Evolutionary conservation across 2,329 filamentous ascomycete species (phyloP).

Genomic region (Fulvia fulva): DNA sequence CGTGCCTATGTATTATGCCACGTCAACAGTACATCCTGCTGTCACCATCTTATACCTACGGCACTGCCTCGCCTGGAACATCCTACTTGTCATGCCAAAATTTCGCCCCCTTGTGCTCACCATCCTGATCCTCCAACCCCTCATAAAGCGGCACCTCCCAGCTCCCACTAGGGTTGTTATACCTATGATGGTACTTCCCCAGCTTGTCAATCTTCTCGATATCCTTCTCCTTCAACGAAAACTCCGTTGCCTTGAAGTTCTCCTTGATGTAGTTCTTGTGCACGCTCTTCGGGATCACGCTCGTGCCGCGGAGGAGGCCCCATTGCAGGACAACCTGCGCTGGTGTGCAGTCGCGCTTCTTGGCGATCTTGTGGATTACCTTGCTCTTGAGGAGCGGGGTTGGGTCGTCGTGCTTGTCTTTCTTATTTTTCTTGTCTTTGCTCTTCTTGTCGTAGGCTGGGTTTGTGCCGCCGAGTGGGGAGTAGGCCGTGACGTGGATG

Average conservation of each 20-base stretch:
- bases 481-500: slow-evolving; percentile 30
- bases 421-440: not conserved
- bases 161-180: slow-evolving; percentile 26
- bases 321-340: slow-evolving; percentile 54
- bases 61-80: too few species aligned
- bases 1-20: too few species aligned
- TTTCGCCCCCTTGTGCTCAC: slow-evolving; percentile 22
- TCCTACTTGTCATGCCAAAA: too few species aligned
- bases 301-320: slow-evolving; percentile 53
- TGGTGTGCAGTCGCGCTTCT: slow-evolving; percentile 57
- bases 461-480: slow-evolving; percentile 30
- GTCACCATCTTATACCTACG: too few species aligned
- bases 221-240: slow-evolving; percentile 36
- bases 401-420: slow-evolving; percentile 9
- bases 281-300: slow-evolving; percentile 51
- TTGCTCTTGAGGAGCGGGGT: slow-evolving; percentile 50
- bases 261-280: slow-evolving; percentile 24
- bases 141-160: slow-evolving; percentile 39
- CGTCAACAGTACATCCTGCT: too few species aligned
- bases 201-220: slow-evolving; percentile 37
- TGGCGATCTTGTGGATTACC: slow-evolving; percentile 61
- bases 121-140: slow-evolving; percentile 38
- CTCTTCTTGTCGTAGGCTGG: slow-evolving; percentile 40
- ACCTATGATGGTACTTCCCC: slow-evolving; percentile 28
- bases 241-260: slow-evolving; percentile 33